Evolutionary conservation across 78 protist genomes (phyloP).

Genomic region (Tieghemostelium lacteum): DNA sequence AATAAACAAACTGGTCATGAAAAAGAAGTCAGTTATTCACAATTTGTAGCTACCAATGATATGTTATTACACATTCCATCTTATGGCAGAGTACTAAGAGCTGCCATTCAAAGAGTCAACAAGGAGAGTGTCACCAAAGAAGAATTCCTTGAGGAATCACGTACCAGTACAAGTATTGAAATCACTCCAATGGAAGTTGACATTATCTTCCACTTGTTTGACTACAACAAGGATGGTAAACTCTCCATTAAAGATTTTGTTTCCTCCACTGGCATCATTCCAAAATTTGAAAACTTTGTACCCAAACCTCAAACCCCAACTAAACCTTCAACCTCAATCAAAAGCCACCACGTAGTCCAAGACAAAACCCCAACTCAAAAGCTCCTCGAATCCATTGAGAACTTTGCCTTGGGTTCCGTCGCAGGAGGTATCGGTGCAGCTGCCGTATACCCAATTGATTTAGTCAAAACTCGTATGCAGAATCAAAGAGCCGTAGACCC

Average conservation of each 20-base stretch:
- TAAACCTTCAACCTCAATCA: neutral
- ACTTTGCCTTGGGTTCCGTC: constrained; percentile 84
- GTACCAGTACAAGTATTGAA: constrained; percentile 53
- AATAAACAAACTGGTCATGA: constrained; percentile 40
- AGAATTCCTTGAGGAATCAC: constrained; percentile 61
- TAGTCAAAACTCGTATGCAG: constrained; percentile 89
- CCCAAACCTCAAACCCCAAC: neutral
- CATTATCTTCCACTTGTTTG: constrained; percentile 55
- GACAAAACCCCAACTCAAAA: constrained; percentile 10
- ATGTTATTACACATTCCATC: constrained; percentile 74
- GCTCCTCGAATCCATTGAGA: constrained; percentile 31
- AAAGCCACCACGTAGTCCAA: neutral
- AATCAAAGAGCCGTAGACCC: constrained; percentile 80
- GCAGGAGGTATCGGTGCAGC: constrained; percentile 90
- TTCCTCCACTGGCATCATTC: constrained; percentile 25
- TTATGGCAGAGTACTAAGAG: constrained; percentile 63
- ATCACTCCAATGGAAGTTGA: constrained; percentile 79
- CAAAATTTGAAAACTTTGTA: neutral
- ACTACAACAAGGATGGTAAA: constrained; percentile 60
- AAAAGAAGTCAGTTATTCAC: constrained; percentile 50
- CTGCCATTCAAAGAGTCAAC: constrained; percentile 12
- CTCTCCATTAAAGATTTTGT: constrained; percentile 45
- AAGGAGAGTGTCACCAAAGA: constrained; percentile 52
- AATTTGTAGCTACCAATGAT: constrained; percentile 71
- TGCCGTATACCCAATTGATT: constrained; percentile 90